A percentile compares a stretch with the other conserved stretches of the same genome.
Evolutionary conservation across 257 asterid species (phyloP).

Genomic region (Solanum corneliomulleri): DNA sequence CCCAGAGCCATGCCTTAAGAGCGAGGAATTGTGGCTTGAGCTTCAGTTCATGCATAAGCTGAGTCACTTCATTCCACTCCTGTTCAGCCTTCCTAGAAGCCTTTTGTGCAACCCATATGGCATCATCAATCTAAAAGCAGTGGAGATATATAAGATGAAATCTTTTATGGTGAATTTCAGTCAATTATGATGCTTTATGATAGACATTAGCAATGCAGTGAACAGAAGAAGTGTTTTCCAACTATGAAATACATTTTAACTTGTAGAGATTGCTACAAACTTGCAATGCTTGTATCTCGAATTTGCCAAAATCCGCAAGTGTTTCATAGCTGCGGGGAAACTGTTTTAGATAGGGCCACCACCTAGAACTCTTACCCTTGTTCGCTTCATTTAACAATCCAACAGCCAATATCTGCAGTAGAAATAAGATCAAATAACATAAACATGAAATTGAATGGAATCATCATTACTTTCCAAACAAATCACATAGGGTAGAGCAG

Average conservation of each 20-base stretch:
- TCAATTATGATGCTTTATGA: background rate
- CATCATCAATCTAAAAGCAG: slow-evolving; percentile 70
- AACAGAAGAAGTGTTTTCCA: background rate
- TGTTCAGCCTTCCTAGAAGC: slow-evolving; percentile 38
- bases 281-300: slow-evolving; percentile 79
- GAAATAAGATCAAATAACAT: background rate
- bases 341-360: slow-evolving; percentile 80
- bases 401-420: slow-evolving; percentile 53
- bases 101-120: slow-evolving; percentile 76
- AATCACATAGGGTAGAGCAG: background rate
- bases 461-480: background rate
- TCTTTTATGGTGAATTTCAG: background rate
- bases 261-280: slow-evolving; percentile 24
- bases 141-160: slow-evolving; percentile 9
- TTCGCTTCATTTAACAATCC: slow-evolving; percentile 70
- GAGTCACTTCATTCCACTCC: slow-evolving; percentile 63
- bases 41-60: slow-evolving; percentile 39
- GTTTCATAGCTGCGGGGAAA: slow-evolving; percentile 67
- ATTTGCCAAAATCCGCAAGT: slow-evolving; percentile 46
- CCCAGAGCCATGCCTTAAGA: slow-evolving; percentile 87
- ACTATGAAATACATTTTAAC: background rate
- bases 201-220: background rate
- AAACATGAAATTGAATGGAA: background rate
- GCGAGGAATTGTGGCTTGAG: slow-evolving; percentile 49
- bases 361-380: slow-evolving; percentile 62